These are phyloP conservation scores for Boletus tylopilopsis DNA, from an alignment of 768 basidiomycete species.

Conservation along the genomic window DNA sequence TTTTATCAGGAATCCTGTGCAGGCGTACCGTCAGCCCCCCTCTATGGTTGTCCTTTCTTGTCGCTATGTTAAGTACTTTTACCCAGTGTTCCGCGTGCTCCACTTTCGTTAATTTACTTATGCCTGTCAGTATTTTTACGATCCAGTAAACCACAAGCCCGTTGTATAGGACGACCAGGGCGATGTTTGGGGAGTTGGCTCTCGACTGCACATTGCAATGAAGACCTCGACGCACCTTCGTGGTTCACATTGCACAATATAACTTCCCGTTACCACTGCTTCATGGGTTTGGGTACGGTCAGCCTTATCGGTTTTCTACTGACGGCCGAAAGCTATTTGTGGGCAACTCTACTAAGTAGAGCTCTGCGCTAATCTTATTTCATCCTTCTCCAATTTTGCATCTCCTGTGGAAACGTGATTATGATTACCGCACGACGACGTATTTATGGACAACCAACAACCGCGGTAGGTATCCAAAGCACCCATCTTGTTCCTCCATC, in stretches of 20 bases:
- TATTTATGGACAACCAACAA: constrained; percentile 9
- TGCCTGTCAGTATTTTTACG: constrained; percentile 8
- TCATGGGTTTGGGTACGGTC: too few relatives aligned
- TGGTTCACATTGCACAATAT: too few relatives aligned
- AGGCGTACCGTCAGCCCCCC: neutral
- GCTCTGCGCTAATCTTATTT: neutral
- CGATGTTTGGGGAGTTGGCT: too few relatives aligned
- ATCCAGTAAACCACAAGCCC: too few relatives aligned
- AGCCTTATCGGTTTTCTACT: neutral
- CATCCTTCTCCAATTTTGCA: neutral
- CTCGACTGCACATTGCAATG: too few relatives aligned
- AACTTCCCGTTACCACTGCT: too few relatives aligned
- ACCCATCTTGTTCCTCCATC: neutral
- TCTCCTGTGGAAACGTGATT: neutral
- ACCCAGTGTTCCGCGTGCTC: neutral
- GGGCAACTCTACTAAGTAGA: too few relatives aligned
- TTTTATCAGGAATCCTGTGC: neutral
- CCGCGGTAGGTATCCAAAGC: neutral
- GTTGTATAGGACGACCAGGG: too few relatives aligned
- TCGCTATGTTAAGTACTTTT: constrained; percentile 1
- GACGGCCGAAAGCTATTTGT: neutral
- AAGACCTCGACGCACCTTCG: too few relatives aligned
- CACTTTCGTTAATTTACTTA: constrained; percentile 13
- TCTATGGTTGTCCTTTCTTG: constrained; percentile 1
- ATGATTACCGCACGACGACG: neutral